These are phyloP conservation scores for Pythium dissimile DNA, from an alignment of 352 stramenopile genomes.

Conservation along the genomic window DNA sequence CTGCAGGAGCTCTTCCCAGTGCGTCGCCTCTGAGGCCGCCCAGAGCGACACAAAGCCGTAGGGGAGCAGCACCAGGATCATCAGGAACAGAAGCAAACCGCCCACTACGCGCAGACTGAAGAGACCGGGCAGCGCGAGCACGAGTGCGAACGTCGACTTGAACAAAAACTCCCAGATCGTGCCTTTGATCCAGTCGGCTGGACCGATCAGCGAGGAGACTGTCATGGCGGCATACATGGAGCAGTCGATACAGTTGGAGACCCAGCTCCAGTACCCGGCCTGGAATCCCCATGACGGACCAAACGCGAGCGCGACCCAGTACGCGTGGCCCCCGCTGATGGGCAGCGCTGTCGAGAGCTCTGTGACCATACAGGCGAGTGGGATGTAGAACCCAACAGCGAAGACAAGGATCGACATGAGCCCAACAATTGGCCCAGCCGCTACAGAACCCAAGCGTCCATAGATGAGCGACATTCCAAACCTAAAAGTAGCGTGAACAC, in stretches of 20 bases:
- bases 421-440: slow-evolving; percentile 37
- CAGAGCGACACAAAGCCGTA: slow-evolving; percentile 41
- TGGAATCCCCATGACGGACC: slow-evolving; percentile 69
- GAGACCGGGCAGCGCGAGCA: slow-evolving; percentile 47
- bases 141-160: slow-evolving; percentile 40
- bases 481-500: not conserved
- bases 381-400: slow-evolving; percentile 44
- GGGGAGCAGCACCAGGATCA: slow-evolving; percentile 32
- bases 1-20: slow-evolving; percentile 36
- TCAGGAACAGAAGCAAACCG: slow-evolving; percentile 26
- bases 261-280: slow-evolving; percentile 79
- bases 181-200: slow-evolving; percentile 12
- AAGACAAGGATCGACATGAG: slow-evolving; percentile 35
- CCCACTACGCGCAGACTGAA: slow-evolving; percentile 39
- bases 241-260: slow-evolving; percentile 74
- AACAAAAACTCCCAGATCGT: slow-evolving; percentile 40
- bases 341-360: slow-evolving; percentile 50
- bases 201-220: slow-evolving; percentile 24
- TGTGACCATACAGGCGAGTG: slow-evolving; percentile 41
- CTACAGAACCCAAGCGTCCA: slow-evolving; percentile 3
- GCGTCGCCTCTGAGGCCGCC: slow-evolving; percentile 26
- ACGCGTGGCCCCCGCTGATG: slow-evolving; percentile 47
- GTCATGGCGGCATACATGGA: slow-evolving; percentile 62
- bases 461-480: not conserved
- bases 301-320: slow-evolving; percentile 68